Evolutionary conservation across 805 yeast species (phyloP).

Genomic region (Hanseniaspora lindneri): DNA sequence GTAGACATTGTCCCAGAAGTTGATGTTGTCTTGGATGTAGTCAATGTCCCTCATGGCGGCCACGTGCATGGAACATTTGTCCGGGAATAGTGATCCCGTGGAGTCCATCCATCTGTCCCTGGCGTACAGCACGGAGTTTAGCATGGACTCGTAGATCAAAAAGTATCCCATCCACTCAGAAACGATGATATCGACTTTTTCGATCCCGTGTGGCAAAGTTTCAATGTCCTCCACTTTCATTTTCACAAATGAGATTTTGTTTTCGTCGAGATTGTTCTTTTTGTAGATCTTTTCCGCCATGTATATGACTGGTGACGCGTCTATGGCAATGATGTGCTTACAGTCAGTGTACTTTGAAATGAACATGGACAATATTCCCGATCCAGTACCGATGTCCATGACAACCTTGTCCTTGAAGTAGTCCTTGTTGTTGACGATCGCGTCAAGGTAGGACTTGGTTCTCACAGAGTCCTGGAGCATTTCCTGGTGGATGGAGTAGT

Average conservation of each 20-base stretch:
- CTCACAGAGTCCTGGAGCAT: conserved; percentile 94
- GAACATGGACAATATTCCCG: conserved; percentile 95
- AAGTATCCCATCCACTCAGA: conserved; percentile 99
- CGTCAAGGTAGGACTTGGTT: conserved; percentile 81
- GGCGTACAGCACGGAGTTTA: conserved; percentile 89
- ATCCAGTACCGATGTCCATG: conserved; percentile 97
- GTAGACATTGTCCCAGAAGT: conserved; percentile 92
- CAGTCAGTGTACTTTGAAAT: conserved; percentile 95
- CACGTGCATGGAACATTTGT: conserved; percentile 75
- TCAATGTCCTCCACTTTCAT: conserved; percentile 89
- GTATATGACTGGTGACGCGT: conserved; percentile 89
- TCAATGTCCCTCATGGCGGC: conserved; percentile 91
- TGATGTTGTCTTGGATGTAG: conserved; percentile 81
- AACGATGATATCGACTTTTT: conserved; percentile 84
- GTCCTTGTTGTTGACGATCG: conserved; percentile 79
- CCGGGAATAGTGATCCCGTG: conserved; percentile 91
- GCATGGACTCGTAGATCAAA: conserved; percentile 89
- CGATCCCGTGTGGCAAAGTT: conserved; percentile 50
- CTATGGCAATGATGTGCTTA: conserved; percentile 92
- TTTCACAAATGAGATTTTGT: conserved; percentile 68
- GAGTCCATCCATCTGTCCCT: conserved; percentile 67
- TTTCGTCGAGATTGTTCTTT: conserved; percentile 67
- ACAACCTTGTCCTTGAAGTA: conserved; percentile 88
- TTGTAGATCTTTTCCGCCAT: conserved; percentile 87
- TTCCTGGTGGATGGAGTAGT: conserved; percentile 95